phyloP scores from a whole-genome alignment of 108 stramenopile species.

The Poteriospumella lacustris region DNA sequence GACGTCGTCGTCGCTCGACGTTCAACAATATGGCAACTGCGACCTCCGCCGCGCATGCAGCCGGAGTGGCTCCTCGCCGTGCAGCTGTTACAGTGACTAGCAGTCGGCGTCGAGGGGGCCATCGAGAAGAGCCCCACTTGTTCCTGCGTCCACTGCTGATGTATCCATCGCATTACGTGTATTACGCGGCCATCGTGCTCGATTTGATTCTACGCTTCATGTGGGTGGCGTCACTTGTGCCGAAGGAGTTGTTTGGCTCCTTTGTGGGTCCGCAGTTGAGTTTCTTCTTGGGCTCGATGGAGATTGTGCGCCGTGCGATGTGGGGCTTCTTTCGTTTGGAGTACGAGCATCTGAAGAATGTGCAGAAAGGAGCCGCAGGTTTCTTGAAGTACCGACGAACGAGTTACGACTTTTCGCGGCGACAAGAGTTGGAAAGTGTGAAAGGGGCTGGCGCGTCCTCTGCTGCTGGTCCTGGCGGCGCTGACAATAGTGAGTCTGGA shows the following conservation, averaged over 20 bases:
- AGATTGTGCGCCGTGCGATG: slow-evolving; percentile 71
- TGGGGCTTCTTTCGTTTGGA: slow-evolving; percentile 86
- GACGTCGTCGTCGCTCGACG: too few relatives aligned
- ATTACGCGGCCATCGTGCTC: slow-evolving; percentile 60
- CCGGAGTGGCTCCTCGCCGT: too few relatives aligned
- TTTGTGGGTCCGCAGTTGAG: too few relatives aligned
- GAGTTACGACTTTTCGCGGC: too few relatives aligned
- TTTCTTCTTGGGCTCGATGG: slow-evolving; percentile 60
- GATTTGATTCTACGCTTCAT: slow-evolving; percentile 69
- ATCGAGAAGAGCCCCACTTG: slow-evolving; percentile 29
- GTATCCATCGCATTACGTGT: slow-evolving; percentile 64
- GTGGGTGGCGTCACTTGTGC: slow-evolving; percentile 77
- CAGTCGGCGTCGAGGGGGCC: not conserved
- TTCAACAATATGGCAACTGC: too few relatives aligned
- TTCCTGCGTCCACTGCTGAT: slow-evolving; percentile 74
- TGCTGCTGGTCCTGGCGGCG: too few relatives aligned
- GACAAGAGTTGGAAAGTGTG: too few relatives aligned
- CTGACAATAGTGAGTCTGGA: too few relatives aligned
- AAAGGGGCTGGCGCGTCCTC: too few relatives aligned
- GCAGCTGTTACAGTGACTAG: slow-evolving; percentile 59
- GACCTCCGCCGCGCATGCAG: too few relatives aligned
- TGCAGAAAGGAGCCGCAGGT: too few relatives aligned
- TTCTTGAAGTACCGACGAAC: too few relatives aligned
- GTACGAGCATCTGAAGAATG: slow-evolving; percentile 23
- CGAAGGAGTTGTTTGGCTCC: slow-evolving; percentile 41